Percentiles rank a stretch among this genome's conserved stretches.
phyloP scores from a whole-genome alignment of 1,139 yeast genomes.

The Protomyces inouyei region DNA sequence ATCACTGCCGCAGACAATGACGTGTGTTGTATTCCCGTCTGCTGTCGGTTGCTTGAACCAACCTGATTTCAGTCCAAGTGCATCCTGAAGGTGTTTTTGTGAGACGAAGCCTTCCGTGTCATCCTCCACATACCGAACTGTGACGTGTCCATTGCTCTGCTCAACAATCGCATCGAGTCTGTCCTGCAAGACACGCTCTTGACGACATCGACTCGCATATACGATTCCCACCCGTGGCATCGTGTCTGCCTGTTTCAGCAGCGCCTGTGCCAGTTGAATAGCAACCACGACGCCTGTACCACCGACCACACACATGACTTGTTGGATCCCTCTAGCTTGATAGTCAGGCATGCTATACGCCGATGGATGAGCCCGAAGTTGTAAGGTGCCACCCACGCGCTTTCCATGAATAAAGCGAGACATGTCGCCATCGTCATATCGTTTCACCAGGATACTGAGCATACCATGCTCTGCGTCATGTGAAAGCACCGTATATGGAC shows the following conservation, averaged over 20 bases:
- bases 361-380: slow-evolving; percentile 3
- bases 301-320: slow-evolving; percentile 14
- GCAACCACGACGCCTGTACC: slow-evolving; percentile 28
- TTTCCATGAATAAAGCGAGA: slow-evolving; percentile 27
- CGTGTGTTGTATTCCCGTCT: neutral
- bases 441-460: slow-evolving; percentile 17
- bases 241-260: neutral
- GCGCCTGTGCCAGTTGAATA: slow-evolving; percentile 9
- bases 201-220: slow-evolving; percentile 8
- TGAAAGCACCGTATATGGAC: slow-evolving; percentile 21
- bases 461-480: neutral
- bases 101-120: neutral
- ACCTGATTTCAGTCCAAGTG: neutral
- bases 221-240: slow-evolving; percentile 14
- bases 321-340: neutral
- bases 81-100: neutral
- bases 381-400: slow-evolving; percentile 3
- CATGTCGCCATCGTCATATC: slow-evolving; percentile 25
- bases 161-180: neutral
- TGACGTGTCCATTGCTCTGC: neutral
- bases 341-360: slow-evolving; percentile 6
- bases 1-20: slow-evolving; percentile 27
- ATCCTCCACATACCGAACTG: neutral
- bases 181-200: neutral
- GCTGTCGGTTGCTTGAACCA: neutral